These are phyloP conservation scores for Brachypodium distachyon DNA, from an alignment of 202 grass and related monocot species.

Conservation along the genomic window DNA sequence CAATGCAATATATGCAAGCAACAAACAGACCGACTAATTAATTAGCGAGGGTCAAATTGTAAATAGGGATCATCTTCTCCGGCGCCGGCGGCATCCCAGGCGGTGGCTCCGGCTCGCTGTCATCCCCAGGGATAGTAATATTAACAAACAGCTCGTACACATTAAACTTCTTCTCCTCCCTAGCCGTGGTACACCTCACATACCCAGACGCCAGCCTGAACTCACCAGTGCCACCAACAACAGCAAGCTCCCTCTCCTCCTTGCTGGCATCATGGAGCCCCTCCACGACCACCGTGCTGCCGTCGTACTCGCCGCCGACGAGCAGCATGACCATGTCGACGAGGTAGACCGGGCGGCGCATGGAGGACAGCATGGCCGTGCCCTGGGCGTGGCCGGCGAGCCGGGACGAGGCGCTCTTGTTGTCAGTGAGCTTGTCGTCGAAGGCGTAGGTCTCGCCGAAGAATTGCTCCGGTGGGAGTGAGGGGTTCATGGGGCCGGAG, in stretches of 20 bases:
- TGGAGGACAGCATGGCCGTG: neutral
- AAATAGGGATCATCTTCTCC: too few species aligned
- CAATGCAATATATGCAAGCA: too few species aligned
- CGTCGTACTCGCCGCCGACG: neutral
- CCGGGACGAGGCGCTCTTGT: neutral
- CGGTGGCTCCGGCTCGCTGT: neutral
- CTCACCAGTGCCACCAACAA: slow-evolving; percentile 8
- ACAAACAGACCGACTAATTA: too few species aligned
- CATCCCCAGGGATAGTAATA: neutral
- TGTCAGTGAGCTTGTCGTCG: neutral
- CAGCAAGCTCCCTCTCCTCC: slow-evolving; percentile 10
- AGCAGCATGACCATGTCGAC: slow-evolving; percentile 3
- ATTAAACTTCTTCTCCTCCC: neutral
- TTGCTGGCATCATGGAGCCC: neutral
- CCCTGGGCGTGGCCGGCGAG: neutral
- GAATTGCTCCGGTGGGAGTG: neutral
- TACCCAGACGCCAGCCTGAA: slow-evolving; percentile 14
- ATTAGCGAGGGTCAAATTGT: too few species aligned
- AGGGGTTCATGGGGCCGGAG: neutral
- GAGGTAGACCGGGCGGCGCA: neutral
- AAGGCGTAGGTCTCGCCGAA: slow-evolving; percentile 10
- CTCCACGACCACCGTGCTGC: neutral
- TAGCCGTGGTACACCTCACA: slow-evolving; percentile 1
- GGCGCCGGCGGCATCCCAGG: too few species aligned
- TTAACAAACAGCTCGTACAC: neutral